Evolutionary conservation across 345 rosid species (phyloP).

Genomic region (Citrus cavaleriei): DNA sequence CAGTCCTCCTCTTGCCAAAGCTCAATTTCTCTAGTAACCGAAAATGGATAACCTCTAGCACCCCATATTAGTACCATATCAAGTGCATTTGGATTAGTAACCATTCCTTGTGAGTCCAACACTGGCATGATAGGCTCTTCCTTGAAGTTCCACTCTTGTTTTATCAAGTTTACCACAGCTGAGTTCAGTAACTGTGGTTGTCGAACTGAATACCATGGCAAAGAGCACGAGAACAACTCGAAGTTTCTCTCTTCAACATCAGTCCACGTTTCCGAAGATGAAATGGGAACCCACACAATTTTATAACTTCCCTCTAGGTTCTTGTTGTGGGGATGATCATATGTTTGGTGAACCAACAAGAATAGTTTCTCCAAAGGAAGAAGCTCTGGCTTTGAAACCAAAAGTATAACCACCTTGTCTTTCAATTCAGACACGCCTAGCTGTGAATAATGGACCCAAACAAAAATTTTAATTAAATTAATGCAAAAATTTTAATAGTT

Average conservation of each 20-base stretch:
- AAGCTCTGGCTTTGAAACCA: slow-evolving; percentile 59
- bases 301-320: slow-evolving; percentile 38
- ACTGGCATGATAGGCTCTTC: slow-evolving; percentile 52
- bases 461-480: not conserved
- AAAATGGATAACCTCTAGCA: slow-evolving; percentile 64
- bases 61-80: slow-evolving; percentile 84
- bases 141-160: slow-evolving; percentile 48
- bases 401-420: slow-evolving; percentile 52
- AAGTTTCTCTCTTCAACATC: slow-evolving; percentile 40
- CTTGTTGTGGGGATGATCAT: slow-evolving; percentile 37
- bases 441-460: slow-evolving; percentile 30
- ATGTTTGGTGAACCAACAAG: slow-evolving; percentile 59
- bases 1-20: slow-evolving; percentile 65
- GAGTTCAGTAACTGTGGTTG: slow-evolving; percentile 50
- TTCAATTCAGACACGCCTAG: slow-evolving; percentile 49
- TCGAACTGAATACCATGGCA: slow-evolving; percentile 65
- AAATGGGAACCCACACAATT: slow-evolving; percentile 63
- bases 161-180: slow-evolving; percentile 43
- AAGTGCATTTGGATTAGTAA: slow-evolving; percentile 56
- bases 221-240: slow-evolving; percentile 34
- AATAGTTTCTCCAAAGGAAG: slow-evolving; percentile 47
- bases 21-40: slow-evolving; percentile 51
- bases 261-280: slow-evolving; percentile 50
- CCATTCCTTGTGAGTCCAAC: slow-evolving; percentile 49
- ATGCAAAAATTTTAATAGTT: not conserved